Conservation (phyloP, 2,329 filamentous ascomycete genomes). For the Hirsutella thompsonii region DNA sequence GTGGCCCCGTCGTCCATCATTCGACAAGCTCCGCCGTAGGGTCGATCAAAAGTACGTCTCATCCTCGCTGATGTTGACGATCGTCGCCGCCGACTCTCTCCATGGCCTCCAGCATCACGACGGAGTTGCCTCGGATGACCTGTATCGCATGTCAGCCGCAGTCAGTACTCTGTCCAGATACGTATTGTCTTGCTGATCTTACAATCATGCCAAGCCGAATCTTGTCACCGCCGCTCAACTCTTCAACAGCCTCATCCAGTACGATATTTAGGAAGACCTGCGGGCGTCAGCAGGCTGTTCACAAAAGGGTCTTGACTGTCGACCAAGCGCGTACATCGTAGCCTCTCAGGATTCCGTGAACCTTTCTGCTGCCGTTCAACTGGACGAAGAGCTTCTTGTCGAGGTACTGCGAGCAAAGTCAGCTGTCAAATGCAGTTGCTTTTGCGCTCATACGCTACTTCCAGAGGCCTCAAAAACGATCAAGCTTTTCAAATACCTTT, state of each 20-base stretch:
- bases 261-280: conserved; percentile 98
- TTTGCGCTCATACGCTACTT: not conserved
- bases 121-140: conserved; percentile 95
- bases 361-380: conserved; percentile 93
- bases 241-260: conserved; percentile 90
- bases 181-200: conserved; percentile 32
- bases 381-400: conserved; percentile 98
- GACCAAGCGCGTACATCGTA: conserved; percentile 63
- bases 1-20: not conserved
- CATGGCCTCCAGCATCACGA: conserved; percentile 89
- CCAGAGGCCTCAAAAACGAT: not conserved
- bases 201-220: conserved; percentile 85
- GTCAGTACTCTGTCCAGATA: not conserved
- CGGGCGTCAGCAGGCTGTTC: not conserved
- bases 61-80: conserved; percentile 21
- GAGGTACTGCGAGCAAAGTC: conserved; percentile 59
- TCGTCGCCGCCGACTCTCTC: conserved; percentile 55
- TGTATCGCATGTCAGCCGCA: conserved; percentile 17
- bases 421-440: conserved; percentile 5
- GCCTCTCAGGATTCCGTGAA: conserved; percentile 84
- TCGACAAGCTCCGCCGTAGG: no score
- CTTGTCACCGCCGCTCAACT: conserved; percentile 86
- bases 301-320: not conserved
- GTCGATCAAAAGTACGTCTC: no score
- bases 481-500: conserved; percentile 49